Conservation (phyloP, 176 grass and related monocot species). For the Saccharum spontaneum region DNA sequence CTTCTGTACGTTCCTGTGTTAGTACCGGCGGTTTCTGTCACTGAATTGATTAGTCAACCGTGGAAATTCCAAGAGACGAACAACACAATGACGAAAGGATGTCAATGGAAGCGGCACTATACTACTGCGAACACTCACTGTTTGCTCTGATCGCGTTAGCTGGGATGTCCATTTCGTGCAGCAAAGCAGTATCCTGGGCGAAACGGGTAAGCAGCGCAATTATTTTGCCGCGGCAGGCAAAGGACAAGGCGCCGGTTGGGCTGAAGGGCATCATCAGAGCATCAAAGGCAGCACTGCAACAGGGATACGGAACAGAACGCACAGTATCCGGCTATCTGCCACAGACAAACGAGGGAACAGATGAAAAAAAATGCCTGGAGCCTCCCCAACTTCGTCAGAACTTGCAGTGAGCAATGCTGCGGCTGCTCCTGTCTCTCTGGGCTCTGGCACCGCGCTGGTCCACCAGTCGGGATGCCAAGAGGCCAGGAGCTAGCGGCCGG, state of each 20-base stretch:
- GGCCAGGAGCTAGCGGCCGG: neutral
- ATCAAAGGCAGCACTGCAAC: no score
- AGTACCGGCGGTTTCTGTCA: neutral
- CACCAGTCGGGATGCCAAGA: neutral
- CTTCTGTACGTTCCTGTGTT: neutral
- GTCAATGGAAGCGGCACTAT: neutral
- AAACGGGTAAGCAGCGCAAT: slow-evolving; percentile 27
- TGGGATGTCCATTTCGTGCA: slow-evolving; percentile 4
- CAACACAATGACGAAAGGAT: neutral
- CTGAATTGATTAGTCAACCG: neutral
- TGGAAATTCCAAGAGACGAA: neutral
- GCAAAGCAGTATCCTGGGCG: neutral
- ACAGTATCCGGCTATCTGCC: no score
- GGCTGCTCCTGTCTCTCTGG: neutral
- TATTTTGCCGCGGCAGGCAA: slow-evolving; percentile 13
- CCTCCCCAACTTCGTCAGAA: no score
- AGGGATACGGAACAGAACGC: no score
- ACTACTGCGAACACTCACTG: neutral
- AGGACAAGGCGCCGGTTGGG: neutral
- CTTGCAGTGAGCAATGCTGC: neutral
- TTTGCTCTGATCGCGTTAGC: no score
- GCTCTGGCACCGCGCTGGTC: neutral
- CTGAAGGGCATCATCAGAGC: no score
- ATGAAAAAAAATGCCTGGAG: no score
- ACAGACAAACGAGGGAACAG: no score